Evolutionary conservation across 345 rosid genomes (phyloP), one percentile per base, ranked within the genome.

Genomic region (Boechera stricta): DNA sequence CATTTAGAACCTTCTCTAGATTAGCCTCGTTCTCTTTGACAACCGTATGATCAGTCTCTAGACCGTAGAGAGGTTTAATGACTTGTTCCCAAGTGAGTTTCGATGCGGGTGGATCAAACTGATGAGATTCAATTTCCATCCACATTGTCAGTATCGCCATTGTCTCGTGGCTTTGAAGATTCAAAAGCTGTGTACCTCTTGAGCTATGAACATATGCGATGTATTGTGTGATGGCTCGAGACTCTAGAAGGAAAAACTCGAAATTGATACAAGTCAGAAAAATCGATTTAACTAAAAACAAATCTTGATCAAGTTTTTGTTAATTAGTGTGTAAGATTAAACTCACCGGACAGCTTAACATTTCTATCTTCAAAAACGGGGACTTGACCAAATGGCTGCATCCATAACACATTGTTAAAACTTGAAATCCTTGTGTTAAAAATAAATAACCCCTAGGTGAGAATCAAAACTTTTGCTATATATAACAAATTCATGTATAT

Each of bases 101-200:
- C 1, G 86, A 73, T 11, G 78, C 80, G 2, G 51, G 33, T 57
- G 87, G 84, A 15, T 70, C 77, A 12, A 81, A 91, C 16, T 88
- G 87, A 9, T 86, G 96, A 12, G 87, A 87, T 79, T 94, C 98
- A 4, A 86, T 78, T 29, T 85, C 85, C 57, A 80, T 77, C 85
- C 81, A 80, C 49, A 67, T 71, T 18, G 71, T 63, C 47, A 75
- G 8, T 18, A 53, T 69, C 18, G 79, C 82, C 76, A 74, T 69
- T 57, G 79, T 64, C 49, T 64, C 57, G 47, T 74, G 79, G 64
- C 65, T 73, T 56, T 10, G 16, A 48, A 74, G 66, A n/a, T 69
- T 62, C 12, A 79, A 36, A 39, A 79, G 79, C 12, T 74, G 79
- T 31, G 79, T 69, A 4, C 82, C 82, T 79, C 67, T 75, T 69